Conservation (phyloP, 2,329 filamentous ascomycete genomes). For the Huntiella savannae region DNA sequence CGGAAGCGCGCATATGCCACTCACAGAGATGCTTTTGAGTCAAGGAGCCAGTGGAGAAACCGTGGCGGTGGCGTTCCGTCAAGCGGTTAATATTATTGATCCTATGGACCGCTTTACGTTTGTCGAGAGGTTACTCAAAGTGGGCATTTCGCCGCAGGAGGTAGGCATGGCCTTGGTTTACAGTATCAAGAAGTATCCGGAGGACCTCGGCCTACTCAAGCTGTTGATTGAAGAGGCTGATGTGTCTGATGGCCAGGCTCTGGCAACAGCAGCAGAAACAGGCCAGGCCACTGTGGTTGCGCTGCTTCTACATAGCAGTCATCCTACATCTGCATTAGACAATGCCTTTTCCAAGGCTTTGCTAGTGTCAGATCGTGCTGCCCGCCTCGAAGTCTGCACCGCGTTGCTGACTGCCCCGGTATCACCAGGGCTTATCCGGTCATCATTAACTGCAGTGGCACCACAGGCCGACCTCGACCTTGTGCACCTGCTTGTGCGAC, state of each 20-base stretch:
- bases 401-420: slow-evolving; percentile 28
- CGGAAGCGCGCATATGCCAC: slow-evolving; percentile 23
- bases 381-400: slow-evolving; percentile 25
- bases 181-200: slow-evolving; percentile 27
- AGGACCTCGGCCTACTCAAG: slow-evolving; percentile 30
- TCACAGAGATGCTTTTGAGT: slow-evolving; percentile 30
- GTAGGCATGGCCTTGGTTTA: slow-evolving; percentile 33
- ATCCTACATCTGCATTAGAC: slow-evolving; percentile 21
- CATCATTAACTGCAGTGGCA: slow-evolving; percentile 31
- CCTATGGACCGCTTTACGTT: slow-evolving; percentile 31
- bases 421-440: slow-evolving; percentile 25
- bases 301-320: slow-evolving; percentile 22
- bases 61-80: slow-evolving; percentile 30
- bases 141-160: slow-evolving; percentile 27
- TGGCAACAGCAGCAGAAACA: slow-evolving; percentile 27
- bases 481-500: slow-evolving; percentile 29
- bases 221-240: slow-evolving; percentile 28
- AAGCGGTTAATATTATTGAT: slow-evolving; percentile 31
- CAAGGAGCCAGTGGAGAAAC: slow-evolving; percentile 19
- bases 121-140: slow-evolving; percentile 28
- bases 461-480: slow-evolving; percentile 33
- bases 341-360: slow-evolving; percentile 23
- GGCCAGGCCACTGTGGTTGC: slow-evolving; percentile 27
- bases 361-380: slow-evolving; percentile 22
- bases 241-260: slow-evolving; percentile 29